These are phyloP conservation scores for Solanum chilense DNA, from an alignment of 257 asterid genomes.

Conservation along the genomic window DNA sequence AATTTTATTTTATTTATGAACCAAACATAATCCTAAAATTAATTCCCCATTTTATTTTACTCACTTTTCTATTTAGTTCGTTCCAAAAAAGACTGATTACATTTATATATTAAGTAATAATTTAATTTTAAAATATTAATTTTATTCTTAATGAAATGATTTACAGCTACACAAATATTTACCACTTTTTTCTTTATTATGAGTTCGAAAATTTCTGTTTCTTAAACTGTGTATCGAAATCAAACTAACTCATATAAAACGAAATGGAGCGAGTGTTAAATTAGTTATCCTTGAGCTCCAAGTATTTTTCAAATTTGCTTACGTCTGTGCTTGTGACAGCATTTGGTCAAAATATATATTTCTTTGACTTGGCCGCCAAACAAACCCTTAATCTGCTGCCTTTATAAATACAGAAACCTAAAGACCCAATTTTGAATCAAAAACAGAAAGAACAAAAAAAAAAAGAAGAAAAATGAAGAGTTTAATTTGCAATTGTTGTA, in stretches of 20 bases:
- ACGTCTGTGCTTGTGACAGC: background rate
- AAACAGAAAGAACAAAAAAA: background rate
- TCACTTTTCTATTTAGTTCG: background rate
- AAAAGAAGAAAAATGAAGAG: constrained; percentile 22
- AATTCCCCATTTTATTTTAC: background rate
- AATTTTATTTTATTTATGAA: too few species aligned
- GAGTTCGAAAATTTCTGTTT: too few species aligned
- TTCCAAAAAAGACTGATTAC: too few species aligned
- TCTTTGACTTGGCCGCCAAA: background rate
- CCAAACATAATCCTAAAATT: background rate
- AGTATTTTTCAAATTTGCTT: background rate
- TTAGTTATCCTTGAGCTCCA: background rate
- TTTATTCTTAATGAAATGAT: background rate
- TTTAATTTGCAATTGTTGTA: constrained; percentile 76
- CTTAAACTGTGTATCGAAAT: background rate
- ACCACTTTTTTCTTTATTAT: fast-evolving
- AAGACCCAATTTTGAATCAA: background rate
- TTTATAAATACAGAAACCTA: background rate
- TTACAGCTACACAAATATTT: fast-evolving
- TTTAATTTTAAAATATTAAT: too few species aligned
- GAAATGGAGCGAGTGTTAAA: background rate
- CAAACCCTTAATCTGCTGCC: background rate
- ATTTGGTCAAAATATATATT: background rate
- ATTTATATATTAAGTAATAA: too few species aligned
- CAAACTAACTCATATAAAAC: too few species aligned